Base-by-base conservation (phyloP, 495 filamentous ascomycete genomes). In the Baudoinia panamericana region DNA sequence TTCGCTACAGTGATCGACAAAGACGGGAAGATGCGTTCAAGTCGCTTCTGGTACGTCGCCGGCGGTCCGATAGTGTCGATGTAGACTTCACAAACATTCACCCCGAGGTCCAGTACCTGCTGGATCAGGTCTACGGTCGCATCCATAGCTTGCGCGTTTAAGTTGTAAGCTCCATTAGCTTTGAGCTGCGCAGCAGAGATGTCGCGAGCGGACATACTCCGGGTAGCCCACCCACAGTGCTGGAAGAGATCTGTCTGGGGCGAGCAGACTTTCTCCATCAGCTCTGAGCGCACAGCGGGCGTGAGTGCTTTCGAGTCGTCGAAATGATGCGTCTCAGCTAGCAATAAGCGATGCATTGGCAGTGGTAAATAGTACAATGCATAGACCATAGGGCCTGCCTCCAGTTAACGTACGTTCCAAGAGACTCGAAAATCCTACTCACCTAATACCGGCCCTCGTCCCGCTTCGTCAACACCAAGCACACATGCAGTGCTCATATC, bases 81-180 rank as follows among this genome's bases (percentile, higher is more conserved):
- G 58, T 86, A 97, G 10, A 97, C 83, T 49, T 95, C 84, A 23
- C 61, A 67, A 0, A 97, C 67, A 60, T 87, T 80, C 26, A 96
- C 78, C 10, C 82, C 81, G 7, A 60, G 62, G 0, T 71, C 77
- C 33, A 87, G 69, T 0, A 93, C 80, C 3, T 75, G 75, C 13
- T 73, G 60, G 37, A 97, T 88, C 41, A 97, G 64, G 15, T 71
- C 73, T n/a, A 92, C 71, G 1, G 90, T 97, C 0, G 90, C 85
- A 62, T 97, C 88, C 71, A 93, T 80, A 1, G 90, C 90, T 60
- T 96, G 90, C n/a, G 86, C 85, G 62, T 97, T 97, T 39, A 97
- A 69, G 56, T 97, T 97, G 62, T 94, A 94, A 0, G 68, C 64
- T 3, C 67, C 71, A 0, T 59, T 58, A 10, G 84, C 67, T 20